A percentile compares a stretch with the other conserved stretches of the same genome.
phyloP scores from a whole-genome alignment of 192 early-diverging fungal species.

The Mortierella antarctica region DNA sequence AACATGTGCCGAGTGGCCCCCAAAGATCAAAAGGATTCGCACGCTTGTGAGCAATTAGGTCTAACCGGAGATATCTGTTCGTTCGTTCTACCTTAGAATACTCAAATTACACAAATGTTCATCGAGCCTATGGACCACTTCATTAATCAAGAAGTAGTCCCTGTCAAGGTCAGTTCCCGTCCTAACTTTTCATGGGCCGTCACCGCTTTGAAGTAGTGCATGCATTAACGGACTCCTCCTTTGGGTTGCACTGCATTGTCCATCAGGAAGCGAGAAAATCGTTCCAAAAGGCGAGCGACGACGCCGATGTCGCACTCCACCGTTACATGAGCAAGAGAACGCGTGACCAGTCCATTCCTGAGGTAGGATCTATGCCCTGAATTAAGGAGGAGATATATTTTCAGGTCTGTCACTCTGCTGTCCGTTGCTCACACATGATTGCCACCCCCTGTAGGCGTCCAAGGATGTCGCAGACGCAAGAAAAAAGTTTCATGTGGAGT shows the following conservation, averaged over 20 bases:
- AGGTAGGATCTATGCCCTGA: slow-evolving; percentile 57
- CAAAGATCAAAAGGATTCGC: too few species aligned
- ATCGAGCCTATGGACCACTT: slow-evolving; percentile 76
- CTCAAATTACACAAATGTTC: slow-evolving; percentile 76
- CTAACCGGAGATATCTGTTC: background rate
- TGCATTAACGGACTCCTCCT: too few species aligned
- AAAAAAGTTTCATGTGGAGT: slow-evolving; percentile 68
- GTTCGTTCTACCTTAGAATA: slow-evolving; percentile 48
- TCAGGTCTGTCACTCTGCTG: background rate
- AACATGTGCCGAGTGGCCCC: too few species aligned
- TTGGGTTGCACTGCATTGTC: too few species aligned
- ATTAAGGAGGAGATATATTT: slow-evolving; percentile 24
- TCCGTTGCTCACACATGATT: background rate
- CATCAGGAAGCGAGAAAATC: slow-evolving; percentile 65
- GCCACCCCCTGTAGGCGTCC: slow-evolving; percentile 47
- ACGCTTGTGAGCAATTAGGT: background rate
- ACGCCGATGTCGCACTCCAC: slow-evolving; percentile 65
- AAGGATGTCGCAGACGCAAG: slow-evolving; percentile 71
- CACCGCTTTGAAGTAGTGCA: too few species aligned
- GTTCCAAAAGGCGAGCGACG: slow-evolving; percentile 72
- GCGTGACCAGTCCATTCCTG: slow-evolving; percentile 65
- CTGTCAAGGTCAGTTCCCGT: slow-evolving; percentile 61
- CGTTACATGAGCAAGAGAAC: slow-evolving; percentile 72
- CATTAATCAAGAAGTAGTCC: slow-evolving; percentile 62
- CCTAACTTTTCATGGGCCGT: background rate